These are phyloP conservation scores for Ceratopteris richardii DNA, from an alignment of 75 land plant species.

Conservation along the genomic window DNA sequence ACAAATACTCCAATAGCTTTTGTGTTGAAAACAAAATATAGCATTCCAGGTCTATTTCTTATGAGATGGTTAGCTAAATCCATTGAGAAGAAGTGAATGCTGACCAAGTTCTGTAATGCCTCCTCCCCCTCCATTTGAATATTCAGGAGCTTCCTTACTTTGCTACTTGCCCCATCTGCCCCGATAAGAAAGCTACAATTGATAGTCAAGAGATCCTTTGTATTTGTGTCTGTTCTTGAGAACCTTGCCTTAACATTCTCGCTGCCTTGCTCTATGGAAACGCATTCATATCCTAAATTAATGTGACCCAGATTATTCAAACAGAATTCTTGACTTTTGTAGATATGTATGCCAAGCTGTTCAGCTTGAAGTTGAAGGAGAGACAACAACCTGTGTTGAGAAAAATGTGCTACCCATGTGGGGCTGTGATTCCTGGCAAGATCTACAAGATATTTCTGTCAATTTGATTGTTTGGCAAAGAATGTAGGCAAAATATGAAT, in stretches of 20 bases:
- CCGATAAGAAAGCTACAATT: constrained; percentile 60
- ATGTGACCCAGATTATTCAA: constrained; percentile 24
- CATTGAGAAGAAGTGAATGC: constrained; percentile 76
- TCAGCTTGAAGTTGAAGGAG: constrained; percentile 51
- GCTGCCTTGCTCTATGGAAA: constrained; percentile 33
- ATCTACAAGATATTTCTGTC: constrained; percentile 36
- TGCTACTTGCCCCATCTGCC: constrained; percentile 89
- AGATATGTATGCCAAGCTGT: constrained; percentile 33
- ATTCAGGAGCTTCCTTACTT: constrained; percentile 56
- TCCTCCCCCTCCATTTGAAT: constrained; percentile 66
- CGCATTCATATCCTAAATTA: constrained; percentile 74
- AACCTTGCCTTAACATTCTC: constrained; percentile 40
- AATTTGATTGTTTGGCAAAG: no score
- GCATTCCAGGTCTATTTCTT: constrained; percentile 78
- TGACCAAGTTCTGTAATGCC: constrained; percentile 76
- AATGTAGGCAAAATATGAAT: no score
- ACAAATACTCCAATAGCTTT: constrained; percentile 89
- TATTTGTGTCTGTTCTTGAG: constrained; percentile 21
- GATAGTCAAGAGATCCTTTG: constrained; percentile 16
- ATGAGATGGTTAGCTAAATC: constrained; percentile 55
- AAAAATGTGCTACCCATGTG: constrained; percentile 84
- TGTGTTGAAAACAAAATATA: constrained; percentile 86
- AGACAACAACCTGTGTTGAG: constrained; percentile 67
- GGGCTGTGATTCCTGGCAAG: constrained; percentile 59
- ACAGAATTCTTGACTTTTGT: constrained; percentile 1